Evolutionary conservation across 371 early-diverging fungal species (phyloP).

Genomic region (Haplosporangium sp.): DNA sequence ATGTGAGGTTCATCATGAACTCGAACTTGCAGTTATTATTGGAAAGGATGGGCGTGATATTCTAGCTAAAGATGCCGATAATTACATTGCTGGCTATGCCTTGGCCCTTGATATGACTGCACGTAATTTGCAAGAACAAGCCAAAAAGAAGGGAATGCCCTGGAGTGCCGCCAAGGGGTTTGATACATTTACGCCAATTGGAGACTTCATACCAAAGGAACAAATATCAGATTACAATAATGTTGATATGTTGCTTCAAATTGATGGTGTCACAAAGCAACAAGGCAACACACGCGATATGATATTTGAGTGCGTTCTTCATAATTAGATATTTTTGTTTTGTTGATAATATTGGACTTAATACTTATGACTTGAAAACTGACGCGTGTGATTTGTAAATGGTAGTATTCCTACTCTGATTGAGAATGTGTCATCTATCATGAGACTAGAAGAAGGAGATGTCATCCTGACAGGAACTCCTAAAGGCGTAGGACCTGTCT

Average conservation of each 20-base stretch:
- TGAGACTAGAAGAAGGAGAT: constrained; percentile 89
- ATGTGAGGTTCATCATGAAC: constrained; percentile 92
- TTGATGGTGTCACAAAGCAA: constrained; percentile 83
- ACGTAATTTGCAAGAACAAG: constrained; percentile 80
- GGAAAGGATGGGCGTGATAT: constrained; percentile 88
- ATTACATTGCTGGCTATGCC: constrained; percentile 78
- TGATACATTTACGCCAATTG: constrained; percentile 95
- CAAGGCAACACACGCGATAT: constrained; percentile 90
- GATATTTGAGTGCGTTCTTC: constrained; percentile 80
- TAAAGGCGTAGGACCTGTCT: constrained; percentile 86
- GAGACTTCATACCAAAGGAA: constrained; percentile 84
- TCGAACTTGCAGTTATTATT: constrained; percentile 95
- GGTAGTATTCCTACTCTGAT: constrained; percentile 79
- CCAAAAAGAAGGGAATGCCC: constrained; percentile 87
- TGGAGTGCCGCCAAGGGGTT: constrained; percentile 96
- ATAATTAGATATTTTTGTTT: too few relatives aligned
- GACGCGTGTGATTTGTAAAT: neutral
- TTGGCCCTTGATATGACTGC: constrained; percentile 95
- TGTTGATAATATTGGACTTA: neutral
- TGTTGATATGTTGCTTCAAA: constrained; percentile 81
- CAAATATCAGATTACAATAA: constrained; percentile 78
- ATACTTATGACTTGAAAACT: neutral
- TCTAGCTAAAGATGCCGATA: constrained; percentile 68
- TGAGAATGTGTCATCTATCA: constrained; percentile 82
- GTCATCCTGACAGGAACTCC: constrained; percentile 71